phyloP scores from a whole-genome alignment of 2,329 filamentous ascomycete genomes.

The Trichoderma atrobrunneum region DNA sequence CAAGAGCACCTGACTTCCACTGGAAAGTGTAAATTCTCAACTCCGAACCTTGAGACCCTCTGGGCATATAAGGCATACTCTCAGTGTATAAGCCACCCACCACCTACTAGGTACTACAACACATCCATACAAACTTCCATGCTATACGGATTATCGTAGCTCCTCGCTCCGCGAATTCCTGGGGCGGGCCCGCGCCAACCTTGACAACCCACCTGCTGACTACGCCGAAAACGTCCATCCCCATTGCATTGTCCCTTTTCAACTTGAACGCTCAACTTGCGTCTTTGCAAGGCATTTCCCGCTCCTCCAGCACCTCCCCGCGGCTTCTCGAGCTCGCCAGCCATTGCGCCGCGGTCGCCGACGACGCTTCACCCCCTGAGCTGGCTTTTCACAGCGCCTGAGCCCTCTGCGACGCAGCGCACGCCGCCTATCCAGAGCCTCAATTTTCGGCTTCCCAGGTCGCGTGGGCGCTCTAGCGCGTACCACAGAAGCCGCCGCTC shows the following conservation, averaged over 20 bases:
- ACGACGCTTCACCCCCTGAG: neutral
- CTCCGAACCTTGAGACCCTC: neutral
- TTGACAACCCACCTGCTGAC: conserved; percentile 15
- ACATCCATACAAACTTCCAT: neutral
- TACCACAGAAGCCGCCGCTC: conserved; percentile 20
- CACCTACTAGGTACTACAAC: too few species aligned
- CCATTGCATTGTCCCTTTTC: conserved; percentile 20
- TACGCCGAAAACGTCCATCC: conserved; percentile 20
- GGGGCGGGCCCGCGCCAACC: neutral
- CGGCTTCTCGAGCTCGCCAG: conserved; percentile 3
- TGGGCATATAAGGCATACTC: neutral
- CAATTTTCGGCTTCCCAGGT: conserved; percentile 27
- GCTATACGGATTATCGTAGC: neutral
- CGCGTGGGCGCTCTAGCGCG: conserved; percentile 39
- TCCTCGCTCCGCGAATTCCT: neutral
- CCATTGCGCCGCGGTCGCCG: conserved; percentile 22
- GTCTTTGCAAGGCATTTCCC: conserved; percentile 16
- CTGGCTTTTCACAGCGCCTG: neutral
- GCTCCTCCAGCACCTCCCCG: conserved; percentile 5
- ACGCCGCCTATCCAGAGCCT: conserved; percentile 17
- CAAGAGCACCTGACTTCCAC: neutral
- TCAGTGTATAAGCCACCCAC: neutral
- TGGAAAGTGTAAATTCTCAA: neutral
- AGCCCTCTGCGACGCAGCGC: conserved; percentile 10
- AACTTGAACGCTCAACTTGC: conserved; percentile 18